Evolutionary conservation across 2,329 filamentous ascomycete genomes (phyloP), one percentile per base, ranked within the genome.

Genomic region (Venturia nashicola): DNA sequence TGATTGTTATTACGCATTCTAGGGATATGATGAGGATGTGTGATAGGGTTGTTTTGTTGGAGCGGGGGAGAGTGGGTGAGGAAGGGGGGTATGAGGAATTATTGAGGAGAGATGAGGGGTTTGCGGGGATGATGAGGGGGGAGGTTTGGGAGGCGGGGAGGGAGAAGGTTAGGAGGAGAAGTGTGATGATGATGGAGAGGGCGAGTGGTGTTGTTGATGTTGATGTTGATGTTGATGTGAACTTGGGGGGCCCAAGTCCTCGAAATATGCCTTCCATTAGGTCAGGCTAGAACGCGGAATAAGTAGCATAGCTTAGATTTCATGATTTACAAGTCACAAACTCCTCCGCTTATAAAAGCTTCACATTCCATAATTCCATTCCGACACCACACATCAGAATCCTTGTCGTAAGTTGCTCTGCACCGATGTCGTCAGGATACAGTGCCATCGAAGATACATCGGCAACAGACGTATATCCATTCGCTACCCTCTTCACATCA

Each of bases 21-120:
- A 80, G 78, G 66, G 87, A 93, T 70, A 95, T 96, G 90, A 97
- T 97, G 89, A 80, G 82, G 65, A 83, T 90, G 65, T 89, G 88
- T 0, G 86, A 91, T 71, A 80, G 83, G 55, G 78, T 97, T 8
- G 78, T 93, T 0, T 84, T 97, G 66, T 68, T 87, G 65, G 79
- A 95, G 36, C 82, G 89, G n/a, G 82, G 85, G 0, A 80, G 83
- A 2, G 78, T 83, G 1, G 83, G 90, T 7, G 87, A 93, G 71
- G 75, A 81, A 64, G 92, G 92, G 0, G 70, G 73, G 0, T 96
- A 87, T 73, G 75, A 80, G 1, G 83, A 84, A 65, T 72, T 97
- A 68, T 69, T 82, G 57, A 68, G 34, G 59, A 69, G 65, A 64
- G 68, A 68, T n/a, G 73, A 72, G 3, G 67, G 68, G 14, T 69